Conservation (phyloP, 768 basidiomycete species). For the Piloderma croceum region DNA sequence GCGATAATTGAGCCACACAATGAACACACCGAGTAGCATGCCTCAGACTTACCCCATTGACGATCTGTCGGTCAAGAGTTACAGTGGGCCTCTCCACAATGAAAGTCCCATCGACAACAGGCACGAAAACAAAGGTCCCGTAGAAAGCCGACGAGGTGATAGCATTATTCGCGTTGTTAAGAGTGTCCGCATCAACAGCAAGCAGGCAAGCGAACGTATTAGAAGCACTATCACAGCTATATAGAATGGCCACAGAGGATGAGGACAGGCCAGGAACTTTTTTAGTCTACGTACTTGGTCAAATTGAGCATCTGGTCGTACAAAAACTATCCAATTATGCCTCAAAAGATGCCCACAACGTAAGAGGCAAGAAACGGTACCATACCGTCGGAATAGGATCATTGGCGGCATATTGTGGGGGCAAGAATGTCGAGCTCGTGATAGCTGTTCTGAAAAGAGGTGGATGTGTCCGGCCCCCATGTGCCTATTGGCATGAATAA, state of each 20-base stretch:
- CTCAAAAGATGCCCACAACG: no score
- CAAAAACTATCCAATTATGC: no score
- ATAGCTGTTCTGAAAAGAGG: constrained; percentile 29
- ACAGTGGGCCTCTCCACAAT: constrained; percentile 29
- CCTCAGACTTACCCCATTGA: constrained; percentile 27
- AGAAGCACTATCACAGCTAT: constrained; percentile 17
- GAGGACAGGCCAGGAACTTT: no score
- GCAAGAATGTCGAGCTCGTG: constrained; percentile 26
- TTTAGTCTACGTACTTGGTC: no score
- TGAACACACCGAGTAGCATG: constrained; percentile 24
- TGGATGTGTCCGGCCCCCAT: constrained; percentile 28
- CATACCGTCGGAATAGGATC: constrained; percentile 24
- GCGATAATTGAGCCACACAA: constrained; percentile 28
- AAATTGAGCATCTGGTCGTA: no score
- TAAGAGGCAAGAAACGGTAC: no score
- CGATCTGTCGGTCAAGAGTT: constrained; percentile 20
- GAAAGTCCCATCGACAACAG: constrained; percentile 33
- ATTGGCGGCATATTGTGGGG: constrained; percentile 30
- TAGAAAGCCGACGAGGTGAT: constrained; percentile 23
- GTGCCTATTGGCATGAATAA: no score
- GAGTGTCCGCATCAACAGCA: constrained; percentile 11
- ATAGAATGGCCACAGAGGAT: no score
- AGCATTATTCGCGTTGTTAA: constrained; percentile 22
- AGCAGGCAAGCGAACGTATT: constrained; percentile 16
- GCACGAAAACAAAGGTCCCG: constrained; percentile 27